These are phyloP conservation scores for Xylariaceae sp. DNA, from an alignment of 2,329 filamentous ascomycete genomes.

Conservation along the genomic window DNA sequence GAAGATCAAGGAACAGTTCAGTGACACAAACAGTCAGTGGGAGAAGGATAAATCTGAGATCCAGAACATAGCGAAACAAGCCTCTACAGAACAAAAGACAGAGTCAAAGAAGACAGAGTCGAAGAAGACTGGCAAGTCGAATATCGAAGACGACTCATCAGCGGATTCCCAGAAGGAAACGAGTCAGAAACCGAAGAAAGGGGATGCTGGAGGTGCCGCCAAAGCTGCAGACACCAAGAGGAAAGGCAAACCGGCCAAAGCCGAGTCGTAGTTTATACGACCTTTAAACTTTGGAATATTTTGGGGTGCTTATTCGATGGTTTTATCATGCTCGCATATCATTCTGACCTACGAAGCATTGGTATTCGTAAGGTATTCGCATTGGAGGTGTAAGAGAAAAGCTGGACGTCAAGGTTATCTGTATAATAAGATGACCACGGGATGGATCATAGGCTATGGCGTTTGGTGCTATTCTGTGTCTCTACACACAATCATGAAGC, in stretches of 20 bases:
- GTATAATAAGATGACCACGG: slow-evolving; percentile 37
- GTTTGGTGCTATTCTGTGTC: slow-evolving; percentile 33
- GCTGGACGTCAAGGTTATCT: slow-evolving; percentile 27
- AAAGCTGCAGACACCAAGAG: slow-evolving; percentile 26
- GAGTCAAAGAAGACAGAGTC: slow-evolving; percentile 22
- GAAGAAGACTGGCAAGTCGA: slow-evolving; percentile 21
- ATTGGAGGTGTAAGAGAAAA: slow-evolving; percentile 22
- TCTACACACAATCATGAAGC: slow-evolving; percentile 36
- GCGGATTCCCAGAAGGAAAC: slow-evolving; percentile 27
- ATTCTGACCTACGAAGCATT: slow-evolving; percentile 8
- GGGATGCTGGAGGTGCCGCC: slow-evolving; percentile 22
- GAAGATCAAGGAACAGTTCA: slow-evolving; percentile 81
- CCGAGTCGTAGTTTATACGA: slow-evolving; percentile 28
- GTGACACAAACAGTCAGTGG: slow-evolving; percentile 80
- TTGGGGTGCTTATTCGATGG: slow-evolving; percentile 10
- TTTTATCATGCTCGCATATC: too few species aligned
- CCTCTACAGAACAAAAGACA: slow-evolving; percentile 31
- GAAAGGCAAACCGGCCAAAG: slow-evolving; percentile 33
- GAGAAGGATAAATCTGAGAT: slow-evolving; percentile 87
- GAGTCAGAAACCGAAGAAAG: slow-evolving; percentile 27
- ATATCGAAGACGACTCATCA: slow-evolving; percentile 19
- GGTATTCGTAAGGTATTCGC: slow-evolving; percentile 17
- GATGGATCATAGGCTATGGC: slow-evolving; percentile 36
- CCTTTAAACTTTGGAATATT: slow-evolving; percentile 1
- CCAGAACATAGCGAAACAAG: slow-evolving; percentile 68